Base-by-base conservation (phyloP, 1,284 basidiomycete species). In the Malassezia slooffiae region DNA sequence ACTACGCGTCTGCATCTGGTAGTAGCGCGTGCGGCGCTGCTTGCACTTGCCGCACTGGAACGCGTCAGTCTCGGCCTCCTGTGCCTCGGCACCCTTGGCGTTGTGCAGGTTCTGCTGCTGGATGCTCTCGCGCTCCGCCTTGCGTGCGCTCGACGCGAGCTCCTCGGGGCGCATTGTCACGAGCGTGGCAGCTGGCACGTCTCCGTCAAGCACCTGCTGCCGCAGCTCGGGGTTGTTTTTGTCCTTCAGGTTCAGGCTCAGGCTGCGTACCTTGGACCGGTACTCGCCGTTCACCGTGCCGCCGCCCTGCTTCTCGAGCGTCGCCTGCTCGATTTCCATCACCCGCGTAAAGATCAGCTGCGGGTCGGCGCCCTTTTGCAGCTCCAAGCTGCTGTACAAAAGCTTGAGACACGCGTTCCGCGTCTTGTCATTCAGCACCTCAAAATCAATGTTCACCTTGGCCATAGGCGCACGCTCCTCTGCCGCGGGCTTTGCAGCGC, bases 11-110 rank as follows among this genome's bases (percentile, higher is more conserved):
- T 64, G 64, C 58, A 67, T 67, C 51, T 68, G 63, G 43, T 64
- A 68, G 43, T 68, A 68, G 26, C 59, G 47, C 27, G 56, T 59
- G 49, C 65, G 67, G 19, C 62, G 41, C 51, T 67, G 57, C 48
- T 68, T 64, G 79, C 91, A 99, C 59, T 85, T 79, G 15, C 80
- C 77, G 65, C 93, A 99, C 70, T 96, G 88, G 83, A 99, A 99
- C 1, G 88, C 88, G 58, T 91, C 88, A 0, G 93, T 99, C 71
- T 97, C 91, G 12, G 91, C 90, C 71, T 75, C 71, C 41, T 72
- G 70, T 54, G 90, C 84, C 12, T 78, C 85, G 0, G 90, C 91
- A 3, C 83, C 86, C 13, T 93, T 80, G 2, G 90, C 83, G 40
- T 89, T 85, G 75, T 89, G 85, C 36, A 97, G 72, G 65, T 97